Evolutionary conservation across 768 basidiomycete species (phyloP).

Genomic region (Tricholoma bakamatsutake): DNA sequence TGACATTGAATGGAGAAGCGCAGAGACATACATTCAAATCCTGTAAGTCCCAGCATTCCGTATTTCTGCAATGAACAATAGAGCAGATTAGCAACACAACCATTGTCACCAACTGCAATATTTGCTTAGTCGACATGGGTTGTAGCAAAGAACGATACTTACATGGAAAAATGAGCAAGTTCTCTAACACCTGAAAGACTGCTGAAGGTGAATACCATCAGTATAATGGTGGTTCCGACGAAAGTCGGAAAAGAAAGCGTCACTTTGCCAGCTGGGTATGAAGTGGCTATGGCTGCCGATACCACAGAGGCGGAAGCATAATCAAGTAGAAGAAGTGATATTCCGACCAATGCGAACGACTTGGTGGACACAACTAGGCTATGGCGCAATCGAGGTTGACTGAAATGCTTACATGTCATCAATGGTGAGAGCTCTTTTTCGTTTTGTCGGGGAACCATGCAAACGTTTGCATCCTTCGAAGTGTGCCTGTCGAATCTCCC

Average conservation of each 20-base stretch:
- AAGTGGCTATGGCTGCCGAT: conserved; percentile 66
- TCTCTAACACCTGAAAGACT: conserved; percentile 57
- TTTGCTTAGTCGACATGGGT: not conserved
- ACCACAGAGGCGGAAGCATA: conserved; percentile 64
- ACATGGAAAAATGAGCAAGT: conserved; percentile 60
- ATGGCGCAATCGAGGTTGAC: no score
- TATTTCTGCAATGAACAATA: conserved; percentile 42
- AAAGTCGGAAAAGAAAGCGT: conserved; percentile 49
- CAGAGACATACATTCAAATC: conserved; percentile 51
- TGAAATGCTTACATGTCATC: no score
- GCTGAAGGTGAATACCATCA: conserved; percentile 47
- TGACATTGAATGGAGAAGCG: not conserved
- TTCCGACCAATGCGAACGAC: conserved; percentile 55
- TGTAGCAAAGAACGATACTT: conserved; percentile 13
- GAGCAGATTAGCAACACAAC: conserved; percentile 44
- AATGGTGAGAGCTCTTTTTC: no score
- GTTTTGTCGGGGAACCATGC: no score
- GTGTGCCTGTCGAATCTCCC: no score
- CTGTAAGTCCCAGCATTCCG: conserved; percentile 67
- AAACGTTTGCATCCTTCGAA: no score
- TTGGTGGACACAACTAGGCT: conserved; percentile 64
- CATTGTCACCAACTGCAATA: conserved; percentile 51
- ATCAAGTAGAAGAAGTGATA: conserved; percentile 65
- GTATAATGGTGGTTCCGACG: conserved; percentile 46
- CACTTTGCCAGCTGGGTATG: conserved; percentile 63